Conservation (phyloP, 2,329 filamentous ascomycete species). For the Alternaria incomplexa region DNA sequence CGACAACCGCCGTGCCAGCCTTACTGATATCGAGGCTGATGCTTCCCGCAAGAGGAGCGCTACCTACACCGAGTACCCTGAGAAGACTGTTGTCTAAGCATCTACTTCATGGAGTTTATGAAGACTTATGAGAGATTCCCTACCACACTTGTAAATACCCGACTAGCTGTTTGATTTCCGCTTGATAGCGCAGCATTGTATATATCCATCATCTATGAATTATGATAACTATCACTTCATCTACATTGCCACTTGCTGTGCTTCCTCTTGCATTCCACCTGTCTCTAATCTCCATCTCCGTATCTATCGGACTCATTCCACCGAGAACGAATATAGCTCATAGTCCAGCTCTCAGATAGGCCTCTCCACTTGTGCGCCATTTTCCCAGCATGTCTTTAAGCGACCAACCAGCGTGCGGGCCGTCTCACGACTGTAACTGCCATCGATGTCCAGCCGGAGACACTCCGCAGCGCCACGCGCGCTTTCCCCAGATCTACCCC, state of each 20-base stretch:
- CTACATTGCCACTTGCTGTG: neutral
- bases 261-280: neutral
- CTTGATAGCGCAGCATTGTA: neutral
- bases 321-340: neutral
- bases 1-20: conserved; percentile 37
- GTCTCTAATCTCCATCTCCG: neutral
- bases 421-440: neutral
- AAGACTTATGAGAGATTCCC: neutral
- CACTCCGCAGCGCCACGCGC: neutral
- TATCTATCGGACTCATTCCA: neutral
- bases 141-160: neutral
- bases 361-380: neutral
- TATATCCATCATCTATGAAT: conserved; percentile 1
- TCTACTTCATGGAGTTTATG: neutral
- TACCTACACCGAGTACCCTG: conserved; percentile 34
- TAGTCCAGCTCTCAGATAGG: neutral
- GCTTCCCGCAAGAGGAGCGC: conserved; percentile 43
- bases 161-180: neutral
- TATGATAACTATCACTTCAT: neutral
- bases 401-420: neutral
- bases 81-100: conserved; percentile 19
- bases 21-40: conserved; percentile 41
- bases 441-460: neutral
- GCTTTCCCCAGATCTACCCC: neutral
- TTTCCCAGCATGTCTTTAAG: neutral